A percentile compares a stretch with the other conserved stretches of the same genome.
These are phyloP conservation scores for Linnemannia elongata DNA, from an alignment of 192 early-diverging fungal species.

Conservation along the genomic window DNA sequence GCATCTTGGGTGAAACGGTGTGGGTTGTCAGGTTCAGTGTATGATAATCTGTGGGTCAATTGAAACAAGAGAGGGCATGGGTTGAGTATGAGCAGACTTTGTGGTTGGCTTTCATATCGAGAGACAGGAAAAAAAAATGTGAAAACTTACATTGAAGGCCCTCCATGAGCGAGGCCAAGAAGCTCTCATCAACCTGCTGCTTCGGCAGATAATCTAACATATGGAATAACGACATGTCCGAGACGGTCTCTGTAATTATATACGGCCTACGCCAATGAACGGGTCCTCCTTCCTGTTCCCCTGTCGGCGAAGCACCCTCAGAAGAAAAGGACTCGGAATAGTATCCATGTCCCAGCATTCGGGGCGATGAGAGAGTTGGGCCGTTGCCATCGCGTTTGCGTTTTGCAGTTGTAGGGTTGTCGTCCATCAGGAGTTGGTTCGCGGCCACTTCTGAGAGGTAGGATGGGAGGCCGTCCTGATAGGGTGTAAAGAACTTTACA, in stretches of 20 bases:
- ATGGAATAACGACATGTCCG: neutral
- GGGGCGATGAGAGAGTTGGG: slow-evolving; percentile 14
- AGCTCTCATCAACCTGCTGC: neutral
- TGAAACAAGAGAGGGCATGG: neutral
- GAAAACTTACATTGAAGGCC: neutral
- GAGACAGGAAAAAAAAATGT: too few species aligned
- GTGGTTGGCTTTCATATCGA: neutral
- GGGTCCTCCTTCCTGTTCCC: neutral
- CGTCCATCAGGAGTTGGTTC: slow-evolving; percentile 21
- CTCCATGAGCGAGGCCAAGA: neutral
- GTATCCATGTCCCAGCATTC: slow-evolving; percentile 47
- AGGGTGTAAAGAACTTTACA: slow-evolving; percentile 57
- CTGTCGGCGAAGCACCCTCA: neutral
- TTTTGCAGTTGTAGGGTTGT: neutral
- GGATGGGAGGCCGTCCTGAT: slow-evolving; percentile 29
- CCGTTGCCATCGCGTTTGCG: neutral
- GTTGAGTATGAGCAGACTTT: neutral
- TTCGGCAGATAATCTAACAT: neutral
- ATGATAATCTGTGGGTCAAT: neutral
- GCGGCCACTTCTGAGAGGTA: slow-evolving; percentile 31
- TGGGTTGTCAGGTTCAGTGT: neutral
- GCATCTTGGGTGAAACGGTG: neutral
- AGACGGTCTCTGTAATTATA: slow-evolving; percentile 26
- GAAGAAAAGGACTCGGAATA: neutral
- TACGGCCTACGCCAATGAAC: slow-evolving; percentile 54